A percentile compares a stretch with the other conserved stretches of the same genome.
These are phyloP conservation scores for Cordyceps militaris DNA, from an alignment of 2,329 filamentous ascomycete genomes.

Conservation along the genomic window DNA sequence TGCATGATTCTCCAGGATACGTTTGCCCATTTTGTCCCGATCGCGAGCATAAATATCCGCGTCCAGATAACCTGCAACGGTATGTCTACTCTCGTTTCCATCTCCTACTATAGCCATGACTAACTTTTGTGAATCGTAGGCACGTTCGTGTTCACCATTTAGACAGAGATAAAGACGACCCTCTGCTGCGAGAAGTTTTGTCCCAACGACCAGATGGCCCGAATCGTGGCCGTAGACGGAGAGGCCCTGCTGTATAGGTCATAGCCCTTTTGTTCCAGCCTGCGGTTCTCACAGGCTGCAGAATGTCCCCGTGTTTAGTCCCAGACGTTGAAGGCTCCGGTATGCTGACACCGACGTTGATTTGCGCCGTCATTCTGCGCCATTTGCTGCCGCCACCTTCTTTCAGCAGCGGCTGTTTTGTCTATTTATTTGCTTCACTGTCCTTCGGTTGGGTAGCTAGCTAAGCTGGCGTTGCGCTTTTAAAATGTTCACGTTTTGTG, in stretches of 20 bases:
- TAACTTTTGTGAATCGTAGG: slow-evolving; percentile 35
- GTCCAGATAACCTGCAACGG: slow-evolving; percentile 94
- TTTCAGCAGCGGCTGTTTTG: not conserved
- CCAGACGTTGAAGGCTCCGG: too few species aligned
- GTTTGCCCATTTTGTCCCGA: slow-evolving; percentile 95
- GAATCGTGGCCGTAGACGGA: slow-evolving; percentile 68
- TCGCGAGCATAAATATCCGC: slow-evolving; percentile 86
- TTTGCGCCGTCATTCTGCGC: too few species aligned
- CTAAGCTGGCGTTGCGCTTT: not conserved
- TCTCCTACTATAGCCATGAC: not conserved
- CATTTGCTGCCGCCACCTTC: too few species aligned
- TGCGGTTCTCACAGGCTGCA: too few species aligned
- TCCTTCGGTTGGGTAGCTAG: not conserved
- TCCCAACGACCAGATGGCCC: slow-evolving; percentile 80
- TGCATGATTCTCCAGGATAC: slow-evolving; percentile 91
- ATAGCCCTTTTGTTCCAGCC: not conserved
- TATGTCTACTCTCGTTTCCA: slow-evolving; percentile 34
- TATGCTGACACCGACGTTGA: too few species aligned
- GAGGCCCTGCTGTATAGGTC: slow-evolving; percentile 40
- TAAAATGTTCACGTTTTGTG: not conserved
- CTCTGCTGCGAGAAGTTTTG: slow-evolving; percentile 71
- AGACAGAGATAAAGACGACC: slow-evolving; percentile 85
- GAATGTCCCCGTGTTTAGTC: too few species aligned
- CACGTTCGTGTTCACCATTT: slow-evolving; percentile 90
- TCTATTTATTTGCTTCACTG: not conserved